Evolutionary conservation across 495 filamentous ascomycete species (phyloP).

Genomic region (Penicillium cosmopolitanum): DNA sequence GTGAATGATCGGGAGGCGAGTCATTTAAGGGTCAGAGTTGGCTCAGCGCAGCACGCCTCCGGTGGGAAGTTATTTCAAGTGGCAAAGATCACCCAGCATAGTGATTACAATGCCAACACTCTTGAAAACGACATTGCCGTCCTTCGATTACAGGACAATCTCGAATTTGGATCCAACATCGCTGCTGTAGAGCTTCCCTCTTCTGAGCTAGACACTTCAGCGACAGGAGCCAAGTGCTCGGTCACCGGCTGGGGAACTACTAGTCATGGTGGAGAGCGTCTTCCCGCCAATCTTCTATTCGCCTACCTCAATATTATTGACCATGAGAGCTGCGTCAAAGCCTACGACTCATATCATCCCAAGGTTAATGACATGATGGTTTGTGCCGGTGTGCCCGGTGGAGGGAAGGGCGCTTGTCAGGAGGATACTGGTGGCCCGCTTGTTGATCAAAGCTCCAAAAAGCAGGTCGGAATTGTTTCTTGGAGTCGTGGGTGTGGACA

Average conservation of each 20-base stretch:
- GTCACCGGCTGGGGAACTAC: not conserved
- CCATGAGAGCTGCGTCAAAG: no score
- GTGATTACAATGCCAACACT: not conserved
- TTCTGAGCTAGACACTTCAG: not conserved
- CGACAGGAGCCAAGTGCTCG: not conserved
- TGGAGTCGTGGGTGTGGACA: not conserved
- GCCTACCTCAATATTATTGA: not conserved
- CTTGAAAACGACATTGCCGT: not conserved
- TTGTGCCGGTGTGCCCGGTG: no score
- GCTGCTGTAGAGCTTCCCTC: not conserved
- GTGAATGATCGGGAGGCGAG: not conserved
- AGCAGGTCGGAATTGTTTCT: conserved; percentile 4
- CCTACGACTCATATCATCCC: no score
- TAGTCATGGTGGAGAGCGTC: not conserved
- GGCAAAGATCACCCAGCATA: not conserved
- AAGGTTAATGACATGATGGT: no score
- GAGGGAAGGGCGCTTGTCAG: no score
- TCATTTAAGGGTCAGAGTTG: not conserved
- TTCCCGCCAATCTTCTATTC: not conserved
- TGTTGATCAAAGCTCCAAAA: not conserved
- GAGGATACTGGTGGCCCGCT: no score
- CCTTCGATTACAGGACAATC: not conserved
- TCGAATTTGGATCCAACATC: not conserved
- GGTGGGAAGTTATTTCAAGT: not conserved
- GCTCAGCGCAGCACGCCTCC: not conserved